Evolutionary conservation across 1,284 basidiomycete species (phyloP).

Genomic region (Wolfiporia cocos): DNA sequence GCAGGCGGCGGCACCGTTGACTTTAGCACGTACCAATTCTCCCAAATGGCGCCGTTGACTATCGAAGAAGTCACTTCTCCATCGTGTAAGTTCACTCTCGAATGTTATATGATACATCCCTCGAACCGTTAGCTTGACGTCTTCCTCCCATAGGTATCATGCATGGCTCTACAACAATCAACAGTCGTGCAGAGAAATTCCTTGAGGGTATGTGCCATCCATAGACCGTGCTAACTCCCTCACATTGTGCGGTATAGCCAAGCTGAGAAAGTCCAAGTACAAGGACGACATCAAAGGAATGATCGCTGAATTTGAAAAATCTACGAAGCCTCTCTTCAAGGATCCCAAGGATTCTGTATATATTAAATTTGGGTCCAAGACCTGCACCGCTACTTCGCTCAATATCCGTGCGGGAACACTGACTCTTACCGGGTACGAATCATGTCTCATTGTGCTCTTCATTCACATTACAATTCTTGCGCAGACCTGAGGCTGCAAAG

Average conservation of each 20-base stretch:
- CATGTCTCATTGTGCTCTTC: neutral
- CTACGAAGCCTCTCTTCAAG: neutral
- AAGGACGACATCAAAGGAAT: neutral
- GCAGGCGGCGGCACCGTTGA: neutral
- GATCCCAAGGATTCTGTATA: neutral
- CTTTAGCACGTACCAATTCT: neutral
- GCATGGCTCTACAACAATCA: constrained; percentile 19
- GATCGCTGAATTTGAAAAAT: neutral
- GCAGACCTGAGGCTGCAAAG: constrained; percentile 7
- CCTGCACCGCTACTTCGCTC: neutral
- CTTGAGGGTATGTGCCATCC: neutral
- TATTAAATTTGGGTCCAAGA: neutral
- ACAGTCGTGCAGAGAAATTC: constrained; percentile 19
- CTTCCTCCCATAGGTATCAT: no score
- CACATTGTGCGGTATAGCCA: neutral
- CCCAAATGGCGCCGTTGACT: neutral
- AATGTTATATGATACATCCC: constrained; percentile 10
- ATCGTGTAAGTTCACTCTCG: neutral
- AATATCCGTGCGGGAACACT: neutral
- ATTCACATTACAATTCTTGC: neutral
- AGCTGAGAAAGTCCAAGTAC: neutral
- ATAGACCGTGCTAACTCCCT: neutral
- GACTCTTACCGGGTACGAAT: neutral
- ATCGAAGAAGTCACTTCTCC: neutral
- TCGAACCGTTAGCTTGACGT: neutral